These are phyloP conservation scores for Boletus pseudopeckii DNA, from an alignment of 768 basidiomycete genomes.

Conservation along the genomic window DNA sequence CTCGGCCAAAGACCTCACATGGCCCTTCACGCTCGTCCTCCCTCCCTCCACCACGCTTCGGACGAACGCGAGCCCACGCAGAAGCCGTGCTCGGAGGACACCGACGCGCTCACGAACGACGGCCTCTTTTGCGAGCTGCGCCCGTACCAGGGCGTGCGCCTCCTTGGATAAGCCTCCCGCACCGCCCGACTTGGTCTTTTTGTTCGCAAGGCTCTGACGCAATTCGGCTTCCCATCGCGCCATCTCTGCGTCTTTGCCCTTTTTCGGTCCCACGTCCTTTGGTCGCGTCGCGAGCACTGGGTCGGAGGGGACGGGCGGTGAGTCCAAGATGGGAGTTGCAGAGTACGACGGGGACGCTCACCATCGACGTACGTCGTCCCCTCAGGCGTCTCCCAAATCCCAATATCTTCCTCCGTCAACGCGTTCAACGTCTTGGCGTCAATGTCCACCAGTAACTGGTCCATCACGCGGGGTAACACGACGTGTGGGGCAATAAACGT, in stretches of 20 bases:
- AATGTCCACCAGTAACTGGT: conserved; percentile 66
- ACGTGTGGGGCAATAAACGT: conserved; percentile 72
- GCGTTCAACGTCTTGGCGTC: conserved; percentile 52
- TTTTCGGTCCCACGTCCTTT: conserved; percentile 46
- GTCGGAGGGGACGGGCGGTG: no score
- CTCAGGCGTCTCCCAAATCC: conserved; percentile 82
- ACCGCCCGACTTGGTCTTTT: conserved; percentile 48
- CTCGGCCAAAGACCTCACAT: conserved; percentile 56
- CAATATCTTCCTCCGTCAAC: conserved; percentile 70
- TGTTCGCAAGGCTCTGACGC: conserved; percentile 77
- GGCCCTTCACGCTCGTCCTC: conserved; percentile 48
- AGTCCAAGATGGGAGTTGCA: not conserved
- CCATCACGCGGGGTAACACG: conserved; percentile 67
- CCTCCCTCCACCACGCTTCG: conserved; percentile 47
- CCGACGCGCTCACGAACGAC: conserved; percentile 60
- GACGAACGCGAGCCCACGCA: conserved; percentile 70
- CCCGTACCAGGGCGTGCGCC: conserved; percentile 78
- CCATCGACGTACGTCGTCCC: conserved; percentile 83
- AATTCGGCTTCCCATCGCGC: conserved; percentile 95
- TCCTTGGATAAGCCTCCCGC: conserved; percentile 66
- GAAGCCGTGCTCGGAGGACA: conserved; percentile 49
- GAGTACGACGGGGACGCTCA: conserved; percentile 22
- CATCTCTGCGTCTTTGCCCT: conserved; percentile 86
- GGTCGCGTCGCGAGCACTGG: conserved; percentile 66
- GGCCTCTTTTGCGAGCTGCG: conserved; percentile 79